Evolutionary conservation across 2,329 filamentous ascomycete species (phyloP).

Genomic region (Sphaerostilbella broomeana): DNA sequence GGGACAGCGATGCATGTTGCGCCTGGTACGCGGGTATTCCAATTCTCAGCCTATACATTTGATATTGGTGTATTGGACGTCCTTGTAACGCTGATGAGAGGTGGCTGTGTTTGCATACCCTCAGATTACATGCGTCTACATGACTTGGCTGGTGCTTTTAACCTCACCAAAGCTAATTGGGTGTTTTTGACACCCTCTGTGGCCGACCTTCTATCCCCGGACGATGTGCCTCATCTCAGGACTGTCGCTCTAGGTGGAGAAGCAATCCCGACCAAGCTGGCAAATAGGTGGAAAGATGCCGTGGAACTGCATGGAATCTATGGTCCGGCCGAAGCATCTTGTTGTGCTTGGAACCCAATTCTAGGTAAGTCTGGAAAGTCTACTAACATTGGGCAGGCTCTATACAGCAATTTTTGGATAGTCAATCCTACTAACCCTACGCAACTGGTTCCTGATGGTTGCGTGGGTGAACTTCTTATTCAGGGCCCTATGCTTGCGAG

Average conservation of each 20-base stretch:
- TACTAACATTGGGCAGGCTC: conserved; percentile 10
- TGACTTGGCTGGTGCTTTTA: conserved; percentile 13
- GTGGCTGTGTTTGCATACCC: conserved; percentile 17
- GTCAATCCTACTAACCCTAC: conserved; percentile 13
- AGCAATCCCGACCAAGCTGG: conserved; percentile 3
- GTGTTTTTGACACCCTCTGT: conserved; percentile 16
- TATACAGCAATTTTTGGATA: conserved; percentile 16
- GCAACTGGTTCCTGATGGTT: conserved; percentile 15
- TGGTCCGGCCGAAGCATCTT: conserved; percentile 9
- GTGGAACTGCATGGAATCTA: conserved; percentile 4
- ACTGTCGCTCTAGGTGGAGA: conserved; percentile 7
- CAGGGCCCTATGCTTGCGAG: conserved; percentile 18
- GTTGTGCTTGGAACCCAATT: conserved; percentile 9
- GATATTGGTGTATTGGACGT: conserved; percentile 16
- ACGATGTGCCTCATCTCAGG: conserved; percentile 2
- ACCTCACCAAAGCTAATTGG: conserved; percentile 5
- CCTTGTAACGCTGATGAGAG: conserved; percentile 14
- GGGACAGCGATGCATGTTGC: conserved; percentile 1
- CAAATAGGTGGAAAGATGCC: conserved; percentile 3
- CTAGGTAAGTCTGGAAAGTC: conserved; percentile 6
- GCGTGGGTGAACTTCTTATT: conserved; percentile 18
- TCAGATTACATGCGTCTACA: conserved; percentile 13
- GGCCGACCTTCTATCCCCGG: conserved; percentile 8
- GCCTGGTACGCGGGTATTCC: conserved; percentile 11
- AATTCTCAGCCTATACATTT: conserved; percentile 17